Conservation (phyloP, 2,329 filamentous ascomycete species). For the Ophiosphaerella herpotricha region DNA sequence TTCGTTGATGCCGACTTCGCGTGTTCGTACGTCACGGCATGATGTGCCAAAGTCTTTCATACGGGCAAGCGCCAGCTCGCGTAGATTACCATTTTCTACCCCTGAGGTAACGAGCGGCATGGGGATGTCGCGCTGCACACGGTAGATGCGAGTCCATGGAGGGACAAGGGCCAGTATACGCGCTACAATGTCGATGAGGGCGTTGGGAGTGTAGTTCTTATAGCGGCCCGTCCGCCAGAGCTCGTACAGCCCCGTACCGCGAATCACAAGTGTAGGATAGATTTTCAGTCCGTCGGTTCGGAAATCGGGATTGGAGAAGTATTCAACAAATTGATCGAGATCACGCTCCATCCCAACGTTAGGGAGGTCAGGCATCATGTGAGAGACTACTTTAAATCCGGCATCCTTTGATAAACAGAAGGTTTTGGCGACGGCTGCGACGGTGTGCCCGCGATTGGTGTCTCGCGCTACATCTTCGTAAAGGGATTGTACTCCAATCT, state of each 20-base stretch:
- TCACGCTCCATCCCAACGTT: conserved; percentile 99
- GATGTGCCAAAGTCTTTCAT: conserved; percentile 99
- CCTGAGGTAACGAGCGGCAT: conserved; percentile 99
- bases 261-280: conserved; percentile 95
- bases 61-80: conserved; percentile 88
- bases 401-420: conserved; percentile 98
- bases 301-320: conserved; percentile 96
- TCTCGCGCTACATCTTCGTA: conserved; percentile 99
- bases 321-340: conserved; percentile 94
- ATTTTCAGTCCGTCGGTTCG: conserved; percentile 97
- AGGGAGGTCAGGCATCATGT: conserved; percentile 99
- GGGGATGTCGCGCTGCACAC: conserved; percentile 97
- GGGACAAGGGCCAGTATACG: conserved; percentile 94
- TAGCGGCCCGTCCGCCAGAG: conserved; percentile 96
- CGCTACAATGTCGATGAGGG: conserved; percentile 91
- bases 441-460: conserved; percentile 95
- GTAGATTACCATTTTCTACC: conserved; percentile 95
- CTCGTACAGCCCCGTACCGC: conserved; percentile 94
- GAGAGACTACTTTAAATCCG: conserved; percentile 97
- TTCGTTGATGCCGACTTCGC: conserved; percentile 97
- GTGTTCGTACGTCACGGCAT: conserved; percentile 92
- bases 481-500: conserved; percentile 93
- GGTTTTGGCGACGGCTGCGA: conserved; percentile 92
- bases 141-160: conserved; percentile 98
- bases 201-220: conserved; percentile 98